A percentile compares a stretch with the other conserved stretches of the same genome.
These are phyloP conservation scores for Aegle marmelos DNA, from an alignment of 345 rosid genomes.

Conservation along the genomic window DNA sequence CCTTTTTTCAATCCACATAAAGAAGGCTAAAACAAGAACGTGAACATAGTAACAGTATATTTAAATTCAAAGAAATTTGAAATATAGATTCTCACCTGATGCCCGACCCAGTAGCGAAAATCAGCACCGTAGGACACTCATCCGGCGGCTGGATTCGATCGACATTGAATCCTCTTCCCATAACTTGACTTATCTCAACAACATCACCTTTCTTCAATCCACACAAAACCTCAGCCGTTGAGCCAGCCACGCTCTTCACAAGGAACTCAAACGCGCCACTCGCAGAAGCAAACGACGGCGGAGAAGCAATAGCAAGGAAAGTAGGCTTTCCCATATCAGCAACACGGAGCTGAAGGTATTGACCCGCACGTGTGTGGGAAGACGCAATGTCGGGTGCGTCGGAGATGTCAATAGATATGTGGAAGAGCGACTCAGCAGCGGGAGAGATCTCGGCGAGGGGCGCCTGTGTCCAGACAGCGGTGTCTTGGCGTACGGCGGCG, in stretches of 20 bases:
- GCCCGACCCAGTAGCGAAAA: slow-evolving; percentile 95
- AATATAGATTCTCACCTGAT: slow-evolving; percentile 50
- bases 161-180: slow-evolving; percentile 74
- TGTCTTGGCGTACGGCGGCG: slow-evolving; percentile 73
- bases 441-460: slow-evolving; percentile 56
- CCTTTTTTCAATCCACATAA: not conserved
- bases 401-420: slow-evolving; percentile 72
- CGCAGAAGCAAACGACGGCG: slow-evolving; percentile 56
- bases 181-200: slow-evolving; percentile 73
- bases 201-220: slow-evolving; percentile 73
- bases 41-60: not conserved
- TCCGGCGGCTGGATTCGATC: slow-evolving; percentile 71
- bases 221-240: slow-evolving; percentile 88
- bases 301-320: slow-evolving; percentile 84
- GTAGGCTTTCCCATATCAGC: slow-evolving; percentile 64
- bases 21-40: not conserved
- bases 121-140: slow-evolving; percentile 58
- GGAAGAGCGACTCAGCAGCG: slow-evolving; percentile 85
- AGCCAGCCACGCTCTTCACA: slow-evolving; percentile 82
- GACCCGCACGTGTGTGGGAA: slow-evolving; percentile 70
- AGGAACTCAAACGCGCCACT: slow-evolving; percentile 75
- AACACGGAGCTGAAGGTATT: slow-evolving; percentile 86
- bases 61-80: not conserved
- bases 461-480: slow-evolving; percentile 67
- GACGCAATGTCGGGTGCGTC: slow-evolving; percentile 66